These are phyloP conservation scores for Ustilago sp. DNA, from an alignment of 1,284 basidiomycete species.

Conservation along the genomic window DNA sequence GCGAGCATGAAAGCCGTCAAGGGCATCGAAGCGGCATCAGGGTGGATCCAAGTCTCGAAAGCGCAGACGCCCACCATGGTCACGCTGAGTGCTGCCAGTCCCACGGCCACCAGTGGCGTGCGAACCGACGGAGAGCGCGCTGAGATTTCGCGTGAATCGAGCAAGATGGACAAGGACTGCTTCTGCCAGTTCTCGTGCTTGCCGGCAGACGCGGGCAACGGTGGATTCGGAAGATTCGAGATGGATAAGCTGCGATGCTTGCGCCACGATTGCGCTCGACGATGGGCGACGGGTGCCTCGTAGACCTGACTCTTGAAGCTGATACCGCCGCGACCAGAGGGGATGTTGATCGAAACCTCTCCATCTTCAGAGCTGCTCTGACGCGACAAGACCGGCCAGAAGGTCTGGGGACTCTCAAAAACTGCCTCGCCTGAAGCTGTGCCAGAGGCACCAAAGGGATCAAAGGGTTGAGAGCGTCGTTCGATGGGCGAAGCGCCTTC, in stretches of 20 bases:
- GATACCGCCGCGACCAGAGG: constrained; percentile 5
- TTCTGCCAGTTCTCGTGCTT: constrained; percentile 4
- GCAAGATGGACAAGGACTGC: constrained; percentile 1
- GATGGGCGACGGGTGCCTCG: constrained; percentile 27
- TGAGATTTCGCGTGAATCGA: constrained; percentile 6
- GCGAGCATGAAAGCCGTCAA: constrained; percentile 54
- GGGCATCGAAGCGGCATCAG: constrained; percentile 49
- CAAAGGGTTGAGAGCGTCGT: neutral
- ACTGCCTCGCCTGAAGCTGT: constrained; percentile 10
- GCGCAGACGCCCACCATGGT: constrained; percentile 43
- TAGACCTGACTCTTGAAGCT: constrained; percentile 36
- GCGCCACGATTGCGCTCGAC: constrained; percentile 35
- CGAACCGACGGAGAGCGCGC: constrained; percentile 16
- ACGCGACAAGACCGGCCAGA: constrained; percentile 28
- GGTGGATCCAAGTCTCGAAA: constrained; percentile 45
- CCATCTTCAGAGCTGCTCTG: constrained; percentile 40
- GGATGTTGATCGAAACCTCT: neutral
- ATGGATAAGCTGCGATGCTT: constrained; percentile 41
- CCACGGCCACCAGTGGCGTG: constrained; percentile 39
- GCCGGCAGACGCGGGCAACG: neutral
- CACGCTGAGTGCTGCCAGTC: constrained; percentile 41
- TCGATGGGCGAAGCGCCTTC: constrained; percentile 29
- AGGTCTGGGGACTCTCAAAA: constrained; percentile 24
- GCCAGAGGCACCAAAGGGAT: neutral
- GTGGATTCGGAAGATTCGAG: constrained; percentile 22